These are phyloP conservation scores for Arctium minus DNA, from an alignment of 129 eudicot species.

Conservation along the genomic window DNA sequence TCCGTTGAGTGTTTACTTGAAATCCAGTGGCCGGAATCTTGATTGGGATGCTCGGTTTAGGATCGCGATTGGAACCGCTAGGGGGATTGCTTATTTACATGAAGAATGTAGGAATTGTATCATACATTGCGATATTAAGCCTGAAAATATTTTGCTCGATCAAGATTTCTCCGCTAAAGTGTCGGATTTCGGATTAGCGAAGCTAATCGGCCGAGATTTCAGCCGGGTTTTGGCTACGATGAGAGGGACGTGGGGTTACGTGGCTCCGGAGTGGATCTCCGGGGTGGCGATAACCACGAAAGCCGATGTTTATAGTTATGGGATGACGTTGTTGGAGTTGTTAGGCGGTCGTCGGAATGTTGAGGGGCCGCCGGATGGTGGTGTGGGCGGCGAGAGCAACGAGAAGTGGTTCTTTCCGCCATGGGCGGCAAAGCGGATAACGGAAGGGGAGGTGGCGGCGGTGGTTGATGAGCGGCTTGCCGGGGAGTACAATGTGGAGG, in stretches of 20 bases:
- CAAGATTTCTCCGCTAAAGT: constrained; percentile 74
- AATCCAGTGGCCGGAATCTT: constrained; percentile 46
- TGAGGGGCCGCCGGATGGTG: constrained; percentile 60
- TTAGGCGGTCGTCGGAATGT: constrained; percentile 86
- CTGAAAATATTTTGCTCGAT: constrained; percentile 75
- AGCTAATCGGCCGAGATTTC: constrained; percentile 77
- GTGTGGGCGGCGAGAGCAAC: constrained; percentile 34
- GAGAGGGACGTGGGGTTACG: constrained; percentile 98
- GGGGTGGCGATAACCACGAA: constrained; percentile 86
- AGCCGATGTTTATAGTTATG: constrained; percentile 93
- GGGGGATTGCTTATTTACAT: constrained; percentile 83
- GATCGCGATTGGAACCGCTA: constrained; percentile 73
- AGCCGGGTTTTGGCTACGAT: constrained; percentile 85
- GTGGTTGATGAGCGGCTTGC: constrained; percentile 76
- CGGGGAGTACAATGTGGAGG: constrained; percentile 44
- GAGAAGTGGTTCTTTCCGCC: constrained; percentile 95
- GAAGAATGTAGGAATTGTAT: constrained; percentile 85
- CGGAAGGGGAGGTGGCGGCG: constrained; percentile 54
- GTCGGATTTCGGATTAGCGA: constrained; percentile 88
- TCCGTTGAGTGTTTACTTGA: constrained; percentile 64
- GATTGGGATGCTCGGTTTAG: constrained; percentile 87
- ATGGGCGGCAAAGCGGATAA: constrained; percentile 71
- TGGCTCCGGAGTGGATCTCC: constrained; percentile 97
- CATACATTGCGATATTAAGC: constrained; percentile 89
- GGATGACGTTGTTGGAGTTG: constrained; percentile 85